Evolutionary conservation across 371 early-diverging fungal genomes (phyloP).

Genomic region (Apophysomyces variabilis): DNA sequence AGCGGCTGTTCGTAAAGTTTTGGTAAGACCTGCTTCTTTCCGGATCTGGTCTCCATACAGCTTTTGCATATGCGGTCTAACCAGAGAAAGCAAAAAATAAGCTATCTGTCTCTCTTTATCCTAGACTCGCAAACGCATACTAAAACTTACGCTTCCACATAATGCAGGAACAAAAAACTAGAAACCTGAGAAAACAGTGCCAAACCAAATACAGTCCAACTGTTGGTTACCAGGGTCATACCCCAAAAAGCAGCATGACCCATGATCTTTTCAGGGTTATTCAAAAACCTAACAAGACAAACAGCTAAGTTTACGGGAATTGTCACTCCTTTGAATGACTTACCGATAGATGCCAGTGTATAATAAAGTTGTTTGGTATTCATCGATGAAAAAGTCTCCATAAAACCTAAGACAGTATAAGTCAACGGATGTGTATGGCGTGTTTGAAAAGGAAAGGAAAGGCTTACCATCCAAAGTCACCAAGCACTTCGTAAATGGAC

Average conservation of each 20-base stretch:
- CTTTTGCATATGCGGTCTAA: conserved; percentile 79
- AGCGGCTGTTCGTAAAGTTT: conserved; percentile 52
- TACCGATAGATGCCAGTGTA: conserved; percentile 88
- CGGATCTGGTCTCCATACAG: conserved; percentile 82
- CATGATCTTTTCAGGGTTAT: conserved; percentile 91
- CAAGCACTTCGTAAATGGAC: conserved; percentile 87
- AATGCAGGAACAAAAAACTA: conserved; percentile 77
- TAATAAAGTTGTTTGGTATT: conserved; percentile 61
- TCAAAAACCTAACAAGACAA: conserved; percentile 61
- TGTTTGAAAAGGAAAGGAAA: no score
- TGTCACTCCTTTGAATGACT: not conserved
- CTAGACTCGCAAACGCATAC: not conserved
- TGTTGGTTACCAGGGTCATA: conserved; percentile 80
- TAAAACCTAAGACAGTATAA: conserved; percentile 53
- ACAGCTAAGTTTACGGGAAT: no score
- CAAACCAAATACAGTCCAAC: conserved; percentile 76
- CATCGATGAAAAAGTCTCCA: conserved; percentile 87
- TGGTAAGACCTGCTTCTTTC: conserved; percentile 78
- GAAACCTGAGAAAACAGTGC: conserved; percentile 83
- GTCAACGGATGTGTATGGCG: not conserved
- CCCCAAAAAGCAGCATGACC: conserved; percentile 92
- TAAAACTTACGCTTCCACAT: conserved; percentile 67
- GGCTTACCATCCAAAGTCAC: conserved; percentile 84
- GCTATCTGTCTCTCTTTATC: not conserved
- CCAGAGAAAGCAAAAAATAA: not conserved